phyloP scores from a whole-genome alignment of 164 flowering plant species.

The Stephania japonica region DNA sequence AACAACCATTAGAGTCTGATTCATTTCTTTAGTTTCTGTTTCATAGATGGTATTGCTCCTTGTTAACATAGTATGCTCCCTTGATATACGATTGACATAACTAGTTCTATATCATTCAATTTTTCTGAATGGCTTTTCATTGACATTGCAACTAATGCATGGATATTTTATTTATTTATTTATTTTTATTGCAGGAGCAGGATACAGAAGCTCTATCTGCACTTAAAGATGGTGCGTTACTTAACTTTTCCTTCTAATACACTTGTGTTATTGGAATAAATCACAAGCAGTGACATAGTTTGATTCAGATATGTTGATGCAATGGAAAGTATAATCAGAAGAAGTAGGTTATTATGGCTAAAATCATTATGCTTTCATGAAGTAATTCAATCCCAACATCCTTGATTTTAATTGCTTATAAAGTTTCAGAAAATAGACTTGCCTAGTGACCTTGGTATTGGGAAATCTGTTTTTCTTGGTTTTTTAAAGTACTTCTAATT shows the following conservation, averaged over 20 bases:
- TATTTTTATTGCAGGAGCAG: constrained; percentile 24
- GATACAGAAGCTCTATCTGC: constrained; percentile 27
- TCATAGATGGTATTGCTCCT: neutral
- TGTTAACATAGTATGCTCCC: neutral
- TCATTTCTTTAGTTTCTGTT: neutral
- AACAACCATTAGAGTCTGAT: neutral
- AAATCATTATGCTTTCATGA: too few relatives aligned
- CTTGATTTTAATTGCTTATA: neutral
- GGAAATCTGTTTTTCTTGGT: neutral
- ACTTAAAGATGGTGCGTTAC: constrained; percentile 46
- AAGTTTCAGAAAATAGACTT: neutral
- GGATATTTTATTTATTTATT: neutral
- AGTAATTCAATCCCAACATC: too few relatives aligned
- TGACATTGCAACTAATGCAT: neutral
- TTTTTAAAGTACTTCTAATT: neutral
- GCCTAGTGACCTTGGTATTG: neutral
- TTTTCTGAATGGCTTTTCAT: neutral
- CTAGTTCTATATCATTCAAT: neutral
- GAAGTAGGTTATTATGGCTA: too few relatives aligned
- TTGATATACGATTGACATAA: neutral
- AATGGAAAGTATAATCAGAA: too few relatives aligned
- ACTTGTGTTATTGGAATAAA: too few relatives aligned
- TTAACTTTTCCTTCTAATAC: neutral
- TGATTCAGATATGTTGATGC: too few relatives aligned
- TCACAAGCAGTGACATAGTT: too few relatives aligned